Base-by-base conservation (phyloP, 1,284 basidiomycete genomes). In the Leccinum subfulvum region DNA sequence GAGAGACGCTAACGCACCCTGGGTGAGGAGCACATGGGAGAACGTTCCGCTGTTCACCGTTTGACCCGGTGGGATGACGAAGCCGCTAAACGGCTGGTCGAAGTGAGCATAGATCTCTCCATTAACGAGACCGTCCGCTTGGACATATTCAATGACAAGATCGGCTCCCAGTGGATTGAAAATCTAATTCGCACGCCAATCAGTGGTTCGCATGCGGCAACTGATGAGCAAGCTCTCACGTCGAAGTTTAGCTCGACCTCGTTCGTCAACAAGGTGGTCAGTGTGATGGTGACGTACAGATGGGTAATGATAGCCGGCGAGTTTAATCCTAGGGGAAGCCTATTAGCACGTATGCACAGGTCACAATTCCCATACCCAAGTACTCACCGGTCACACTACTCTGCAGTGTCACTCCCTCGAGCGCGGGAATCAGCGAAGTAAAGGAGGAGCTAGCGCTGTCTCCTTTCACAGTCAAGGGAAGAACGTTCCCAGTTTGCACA, bases 371-470 rank as follows among this genome's bases (percentile, higher is more conserved):
- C 39, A 11, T 16, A 44, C 18, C 14, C 21, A 14, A 10, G n/a
- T n/a, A 58, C 65, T 67, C 68, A 82, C 84, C 85, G 14, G 72
- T 68, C 51, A 91, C 73, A 54, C 77, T 77, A 2, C 85, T 82
- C 7, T 75, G 68, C 41, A 91, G 74, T n/a, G 76, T 76, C 33
- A 91, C 75, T 39, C 83, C 82, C 23, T 84, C 78, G 8, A 92
- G 77, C 1, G 84, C 89, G 4, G 81, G 80, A 56, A 79, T 74
- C 49, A 93, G 73, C 2, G 88, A 89, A 6, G 71, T 79, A 71
- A 89, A 90, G 1, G 89, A 88, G 10, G 87, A 84, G 64, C 89
- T 88, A 4, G 72, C 67, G 5, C 70, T 61, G 66, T 89, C 88
- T 18, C 89, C 89, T 64, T 82, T 76, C 68, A 90, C 87, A 0